Conservation (phyloP, 2,329 filamentous ascomycete species). For the Knoxdaviesia proteae region DNA sequence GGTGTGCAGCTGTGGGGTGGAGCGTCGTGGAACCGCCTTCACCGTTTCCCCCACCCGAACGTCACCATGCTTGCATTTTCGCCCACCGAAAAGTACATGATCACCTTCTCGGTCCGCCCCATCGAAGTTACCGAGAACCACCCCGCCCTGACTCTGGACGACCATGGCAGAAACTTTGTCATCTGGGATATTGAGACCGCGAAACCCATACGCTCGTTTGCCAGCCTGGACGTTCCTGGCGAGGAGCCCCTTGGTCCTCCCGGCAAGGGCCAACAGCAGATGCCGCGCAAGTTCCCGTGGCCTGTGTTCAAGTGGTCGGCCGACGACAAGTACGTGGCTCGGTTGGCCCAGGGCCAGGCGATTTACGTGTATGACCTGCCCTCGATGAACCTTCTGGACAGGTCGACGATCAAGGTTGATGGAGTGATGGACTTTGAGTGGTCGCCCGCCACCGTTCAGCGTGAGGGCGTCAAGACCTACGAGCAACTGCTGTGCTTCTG, state of each 20-base stretch:
- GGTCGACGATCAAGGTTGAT: slow-evolving; percentile 86
- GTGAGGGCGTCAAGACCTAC: slow-evolving; percentile 73
- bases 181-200: slow-evolving; percentile 91
- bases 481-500: slow-evolving; percentile 97
- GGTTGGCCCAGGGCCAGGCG: slow-evolving; percentile 68
- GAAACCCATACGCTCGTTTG: slow-evolving; percentile 80
- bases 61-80: slow-evolving; percentile 96
- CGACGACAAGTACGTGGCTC: slow-evolving; percentile 90
- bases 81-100: slow-evolving; percentile 75
- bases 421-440: slow-evolving; percentile 96
- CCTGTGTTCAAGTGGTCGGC: slow-evolving; percentile 98
- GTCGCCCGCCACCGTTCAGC: slow-evolving; percentile 64
- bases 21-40: slow-evolving; percentile 69
- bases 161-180: slow-evolving; percentile 98
- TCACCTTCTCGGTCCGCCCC: slow-evolving; percentile 89
- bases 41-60: slow-evolving; percentile 83
- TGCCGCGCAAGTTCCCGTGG: slow-evolving; percentile 76
- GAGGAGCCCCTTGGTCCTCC: slow-evolving; percentile 14
- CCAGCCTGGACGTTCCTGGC: slow-evolving; percentile 62
- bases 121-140: slow-evolving; percentile 84
- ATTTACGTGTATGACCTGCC: slow-evolving; percentile 85
- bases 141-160: slow-evolving; percentile 65
- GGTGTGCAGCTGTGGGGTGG: slow-evolving; percentile 97
- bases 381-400: slow-evolving; percentile 75
- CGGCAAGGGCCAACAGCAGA: slow-evolving; percentile 41